Evolutionary conservation across 441 rosid genomes (phyloP), one percentile per base, ranked within the genome.

Genomic region (Erysimum cheiri): DNA sequence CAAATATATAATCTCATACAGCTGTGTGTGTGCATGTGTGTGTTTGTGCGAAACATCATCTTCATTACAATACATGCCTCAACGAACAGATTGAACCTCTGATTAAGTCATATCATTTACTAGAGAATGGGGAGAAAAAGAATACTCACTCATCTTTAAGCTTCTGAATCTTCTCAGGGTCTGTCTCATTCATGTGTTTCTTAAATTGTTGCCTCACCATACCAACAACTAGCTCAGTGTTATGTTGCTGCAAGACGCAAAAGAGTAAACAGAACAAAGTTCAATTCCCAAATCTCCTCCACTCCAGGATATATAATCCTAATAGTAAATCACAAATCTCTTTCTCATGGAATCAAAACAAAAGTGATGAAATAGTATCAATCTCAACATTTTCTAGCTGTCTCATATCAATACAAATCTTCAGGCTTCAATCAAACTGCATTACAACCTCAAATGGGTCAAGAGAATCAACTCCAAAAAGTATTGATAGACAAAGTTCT

Each of bases 131-230:
- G 9, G 65, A 7, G 4, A 40, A 62, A 50, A 7, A n/a, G 5
- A 60, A 43, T 70, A 84, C 96, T 88, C 60, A 92, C 99, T 88
- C 98, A 65, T 95, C 99, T 81, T 90, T 95, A 69, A 95, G 69
- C 77, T 90, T 87, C 66, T 95, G 94, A 80, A 95, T 92, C 81
- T 92, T 90, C 69, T 84, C 91, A 2, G 96, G 92, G 80, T 95
- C 95, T 3, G 84, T 85, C 91, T 89, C 99, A 39, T 85, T 85
- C 86, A 80, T 89, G 78, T 95, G 78, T 80, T 75, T 86, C 78
- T 78, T 90, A 75, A 95, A 95, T 74, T 95, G 97, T 76, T 89
- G 93, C 74, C 98, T 88, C 58, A 95, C 95, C 87, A 89, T 81
- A 44, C 82, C 81, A 73, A 92, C 85, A 74, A 95, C 82, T 40